Percentiles rank a stretch among this genome's conserved stretches.
Evolutionary conservation across 1,284 basidiomycete species (phyloP).

Genomic region (Hymenochaete sp.): DNA sequence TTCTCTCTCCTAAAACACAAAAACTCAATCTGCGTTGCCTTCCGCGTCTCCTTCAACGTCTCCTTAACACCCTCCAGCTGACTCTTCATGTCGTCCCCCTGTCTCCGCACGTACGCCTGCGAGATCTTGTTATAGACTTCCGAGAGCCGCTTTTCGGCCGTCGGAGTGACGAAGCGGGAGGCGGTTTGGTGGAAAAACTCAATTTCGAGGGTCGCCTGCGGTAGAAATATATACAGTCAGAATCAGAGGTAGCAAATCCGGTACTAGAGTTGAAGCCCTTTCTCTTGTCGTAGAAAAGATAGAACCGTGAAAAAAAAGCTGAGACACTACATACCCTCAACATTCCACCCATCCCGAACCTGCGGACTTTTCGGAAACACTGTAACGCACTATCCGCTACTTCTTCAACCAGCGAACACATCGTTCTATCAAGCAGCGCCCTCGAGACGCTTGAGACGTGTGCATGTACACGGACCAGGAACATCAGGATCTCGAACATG

Average conservation of each 20-base stretch:
- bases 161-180: slow-evolving; percentile 74
- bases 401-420: slow-evolving; percentile 77
- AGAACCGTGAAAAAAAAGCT: background rate
- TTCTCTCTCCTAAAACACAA: slow-evolving; percentile 78
- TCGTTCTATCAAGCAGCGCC: slow-evolving; percentile 71
- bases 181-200: slow-evolving; percentile 98
- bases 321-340: slow-evolving; percentile 80
- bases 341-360: slow-evolving; percentile 98
- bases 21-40: slow-evolving; percentile 91
- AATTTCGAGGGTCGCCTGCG: slow-evolving; percentile 92
- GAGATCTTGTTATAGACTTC: slow-evolving; percentile 94
- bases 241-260: background rate
- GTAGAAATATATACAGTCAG: slow-evolving; percentile 12
- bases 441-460: slow-evolving; percentile 79
- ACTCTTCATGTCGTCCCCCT: slow-evolving; percentile 74
- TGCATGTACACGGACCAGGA: slow-evolving; percentile 87
- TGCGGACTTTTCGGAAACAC: slow-evolving; percentile 78
- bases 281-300: slow-evolving; percentile 2
- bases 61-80: slow-evolving; percentile 89
- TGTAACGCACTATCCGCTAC: slow-evolving; percentile 75
- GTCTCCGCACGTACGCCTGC: slow-evolving; percentile 75
- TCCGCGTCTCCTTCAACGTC: slow-evolving; percentile 77
- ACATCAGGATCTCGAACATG: slow-evolving; percentile 85
- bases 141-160: slow-evolving; percentile 76
- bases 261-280: too few species aligned